Evolutionary conservation across 495 filamentous ascomycete species (phyloP), one percentile per base, ranked within the genome.

Genomic region (Hypoxylon fragiforme): DNA sequence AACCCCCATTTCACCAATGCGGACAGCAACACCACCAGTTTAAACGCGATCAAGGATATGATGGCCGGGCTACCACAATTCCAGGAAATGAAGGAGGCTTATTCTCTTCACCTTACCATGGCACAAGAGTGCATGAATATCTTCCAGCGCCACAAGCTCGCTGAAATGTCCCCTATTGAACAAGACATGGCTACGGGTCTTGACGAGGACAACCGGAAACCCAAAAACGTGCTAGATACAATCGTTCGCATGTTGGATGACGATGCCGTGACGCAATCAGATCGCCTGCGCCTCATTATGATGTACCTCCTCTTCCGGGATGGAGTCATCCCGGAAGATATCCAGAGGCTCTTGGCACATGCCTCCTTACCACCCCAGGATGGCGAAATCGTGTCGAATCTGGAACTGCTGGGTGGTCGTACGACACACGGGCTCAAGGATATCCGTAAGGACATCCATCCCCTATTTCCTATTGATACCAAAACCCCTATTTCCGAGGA

Each of bases 11-110:
- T 97, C 61, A 87, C 90, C 3, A 84, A 91, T 55, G 75, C 82
- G 70, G 67, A 79, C 38, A 79, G 79, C 63, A 77, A 83, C 48
- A 84, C 85, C 24, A 84, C 81, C 14, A 95, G 81, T 65, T 75
- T 98, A 32, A 91, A 92, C 73, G 90, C 87, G 39, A 97, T 98
- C 67, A 91, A 91, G 68, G 90, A 96, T 67, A 98, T 98, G 94
- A 73, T 98, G 70, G 94, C 88, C 9, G 92, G 91, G 31, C 75
- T 98, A 50, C 91, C 91, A 18, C 90, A 98, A 62, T 98, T 95
- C 65, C 90, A 95, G 50, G 87, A 90, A 66, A 88, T 92, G 73
- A 96, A 97, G 71, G 88, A 95, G 67, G 87, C 90, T 26, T 98
- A 97, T 65, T 92, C 94, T 0, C 77, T 98, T 22, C 94, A 98